phyloP scores from a whole-genome alignment of 352 stramenopile species.

The Phytophthora sp. region DNA sequence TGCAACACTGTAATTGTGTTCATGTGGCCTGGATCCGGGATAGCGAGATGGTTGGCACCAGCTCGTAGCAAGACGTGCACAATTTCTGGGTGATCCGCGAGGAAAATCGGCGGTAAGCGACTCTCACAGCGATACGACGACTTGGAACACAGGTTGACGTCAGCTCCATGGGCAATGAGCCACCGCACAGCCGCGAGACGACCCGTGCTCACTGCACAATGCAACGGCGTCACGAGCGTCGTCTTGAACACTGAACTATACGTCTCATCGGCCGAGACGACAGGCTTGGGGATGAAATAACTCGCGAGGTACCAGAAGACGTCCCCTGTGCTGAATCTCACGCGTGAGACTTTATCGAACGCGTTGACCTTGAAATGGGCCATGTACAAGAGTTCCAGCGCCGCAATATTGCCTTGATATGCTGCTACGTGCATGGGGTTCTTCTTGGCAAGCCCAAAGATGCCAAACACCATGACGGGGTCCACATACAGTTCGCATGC shows the following conservation, averaged over 20 bases:
- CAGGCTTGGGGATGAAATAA: constrained; percentile 73
- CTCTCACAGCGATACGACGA: constrained; percentile 74
- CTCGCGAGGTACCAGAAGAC: constrained; percentile 85
- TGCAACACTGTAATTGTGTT: constrained; percentile 89
- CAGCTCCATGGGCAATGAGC: constrained; percentile 71
- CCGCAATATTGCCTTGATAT: constrained; percentile 79
- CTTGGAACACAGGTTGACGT: constrained; percentile 81
- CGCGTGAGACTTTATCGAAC: constrained; percentile 83
- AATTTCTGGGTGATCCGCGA: constrained; percentile 83
- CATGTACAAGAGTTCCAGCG: constrained; percentile 67
- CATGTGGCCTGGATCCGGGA: constrained; percentile 82
- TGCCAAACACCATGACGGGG: constrained; percentile 64
- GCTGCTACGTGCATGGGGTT: constrained; percentile 87
- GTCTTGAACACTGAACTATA: constrained; percentile 74
- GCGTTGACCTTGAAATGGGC: constrained; percentile 69
- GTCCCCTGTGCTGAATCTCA: constrained; percentile 79
- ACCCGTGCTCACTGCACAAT: constrained; percentile 82
- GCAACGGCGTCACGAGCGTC: constrained; percentile 74
- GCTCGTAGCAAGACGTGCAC: constrained; percentile 68
- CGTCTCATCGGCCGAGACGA: constrained; percentile 67
- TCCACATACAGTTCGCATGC: constrained; percentile 72
- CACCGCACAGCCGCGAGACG: constrained; percentile 74
- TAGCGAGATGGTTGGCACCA: constrained; percentile 78
- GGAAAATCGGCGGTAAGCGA: constrained; percentile 77
- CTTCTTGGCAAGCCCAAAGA: constrained; percentile 82